Conservation (phyloP, 2,329 filamentous ascomycete species). For the Penicillium sp. region DNA sequence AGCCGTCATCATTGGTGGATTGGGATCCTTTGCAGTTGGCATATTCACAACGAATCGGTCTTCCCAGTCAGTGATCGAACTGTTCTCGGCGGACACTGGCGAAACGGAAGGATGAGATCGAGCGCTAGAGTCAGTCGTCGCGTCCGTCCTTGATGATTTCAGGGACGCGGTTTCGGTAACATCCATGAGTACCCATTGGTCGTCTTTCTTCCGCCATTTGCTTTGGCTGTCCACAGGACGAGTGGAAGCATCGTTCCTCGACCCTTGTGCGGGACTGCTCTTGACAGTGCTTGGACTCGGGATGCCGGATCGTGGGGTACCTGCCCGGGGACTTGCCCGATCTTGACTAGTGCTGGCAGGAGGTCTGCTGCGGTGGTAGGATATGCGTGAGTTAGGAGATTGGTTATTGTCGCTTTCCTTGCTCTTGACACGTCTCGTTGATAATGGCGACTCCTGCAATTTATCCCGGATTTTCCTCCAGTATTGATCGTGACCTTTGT, state of each 20-base stretch:
- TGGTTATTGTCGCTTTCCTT: conserved; percentile 18
- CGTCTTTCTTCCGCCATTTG: conserved; percentile 30
- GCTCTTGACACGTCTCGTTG: conserved; percentile 8
- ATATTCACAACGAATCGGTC: conserved; percentile 39
- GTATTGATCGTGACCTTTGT: conserved; percentile 23
- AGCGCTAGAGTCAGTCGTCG: conserved; percentile 20
- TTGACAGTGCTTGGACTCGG: conserved; percentile 29
- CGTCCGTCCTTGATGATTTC: conserved; percentile 15
- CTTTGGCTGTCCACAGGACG: conserved; percentile 8
- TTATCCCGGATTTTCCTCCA: conserved; percentile 24
- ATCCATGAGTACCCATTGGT: conserved; percentile 31
- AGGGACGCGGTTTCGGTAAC: conserved; percentile 19
- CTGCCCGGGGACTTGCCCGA: conserved; percentile 16
- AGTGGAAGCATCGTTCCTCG: conserved; percentile 10
- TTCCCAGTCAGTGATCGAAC: conserved; percentile 30
- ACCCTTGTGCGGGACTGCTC: conserved; percentile 15
- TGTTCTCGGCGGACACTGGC: conserved; percentile 25
- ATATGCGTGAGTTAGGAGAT: conserved; percentile 15
- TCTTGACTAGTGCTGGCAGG: conserved; percentile 4
- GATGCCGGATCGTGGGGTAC: conserved; percentile 32
- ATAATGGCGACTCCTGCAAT: conserved; percentile 20
- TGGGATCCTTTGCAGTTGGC: conserved; percentile 37
- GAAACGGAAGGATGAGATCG: conserved; percentile 25
- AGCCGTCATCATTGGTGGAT: conserved; percentile 33
- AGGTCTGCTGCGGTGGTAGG: conserved; percentile 17